Percentiles rank a stretch among this genome's conserved stretches.
These are phyloP conservation scores for Lipomyces yamanashiensis DNA, from an alignment of 805 yeast genomes.

Conservation along the genomic window DNA sequence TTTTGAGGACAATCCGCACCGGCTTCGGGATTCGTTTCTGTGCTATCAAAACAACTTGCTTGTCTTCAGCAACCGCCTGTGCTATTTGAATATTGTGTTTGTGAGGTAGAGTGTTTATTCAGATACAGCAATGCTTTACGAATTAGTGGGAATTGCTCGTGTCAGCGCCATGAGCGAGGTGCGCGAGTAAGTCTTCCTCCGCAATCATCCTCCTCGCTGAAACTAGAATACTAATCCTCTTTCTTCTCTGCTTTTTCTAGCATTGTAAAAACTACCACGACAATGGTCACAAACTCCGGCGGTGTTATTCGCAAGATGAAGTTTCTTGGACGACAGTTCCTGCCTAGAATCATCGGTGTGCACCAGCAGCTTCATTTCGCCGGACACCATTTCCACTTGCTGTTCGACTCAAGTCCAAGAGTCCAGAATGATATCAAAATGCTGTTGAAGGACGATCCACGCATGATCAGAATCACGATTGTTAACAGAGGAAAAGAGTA, in stretches of 20 bases:
- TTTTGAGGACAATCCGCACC: background rate
- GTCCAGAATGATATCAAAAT: slow-evolving; percentile 86
- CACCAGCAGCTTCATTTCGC: slow-evolving; percentile 89
- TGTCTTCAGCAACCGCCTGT: no score
- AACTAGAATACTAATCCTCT: background rate
- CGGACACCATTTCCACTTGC: slow-evolving; percentile 84
- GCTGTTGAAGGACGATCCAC: slow-evolving; percentile 83
- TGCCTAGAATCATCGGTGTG: slow-evolving; percentile 81
- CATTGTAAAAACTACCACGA: slow-evolving; percentile 72
- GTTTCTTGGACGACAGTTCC: slow-evolving; percentile 74
- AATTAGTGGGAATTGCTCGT: slow-evolving; percentile 87
- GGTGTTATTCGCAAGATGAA: slow-evolving; percentile 89
- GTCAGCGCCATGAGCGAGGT: slow-evolving; percentile 68
- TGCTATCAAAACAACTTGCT: background rate
- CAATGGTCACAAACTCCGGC: slow-evolving; percentile 80
- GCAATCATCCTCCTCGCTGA: background rate
- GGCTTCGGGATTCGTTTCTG: background rate
- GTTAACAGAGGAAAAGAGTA: slow-evolving; percentile 17
- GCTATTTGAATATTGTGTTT: background rate
- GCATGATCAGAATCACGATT: slow-evolving; percentile 76
- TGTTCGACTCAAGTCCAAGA: slow-evolving; percentile 82
- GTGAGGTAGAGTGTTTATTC: background rate
- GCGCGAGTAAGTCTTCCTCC: slow-evolving; percentile 49
- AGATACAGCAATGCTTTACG: slow-evolving; percentile 72
- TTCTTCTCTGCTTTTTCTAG: slow-evolving; percentile 25